A percentile compares a stretch with the other conserved stretches of the same genome.
phyloP scores from a whole-genome alignment of 140 eudicot species.

The Flaveria floridana region DNA sequence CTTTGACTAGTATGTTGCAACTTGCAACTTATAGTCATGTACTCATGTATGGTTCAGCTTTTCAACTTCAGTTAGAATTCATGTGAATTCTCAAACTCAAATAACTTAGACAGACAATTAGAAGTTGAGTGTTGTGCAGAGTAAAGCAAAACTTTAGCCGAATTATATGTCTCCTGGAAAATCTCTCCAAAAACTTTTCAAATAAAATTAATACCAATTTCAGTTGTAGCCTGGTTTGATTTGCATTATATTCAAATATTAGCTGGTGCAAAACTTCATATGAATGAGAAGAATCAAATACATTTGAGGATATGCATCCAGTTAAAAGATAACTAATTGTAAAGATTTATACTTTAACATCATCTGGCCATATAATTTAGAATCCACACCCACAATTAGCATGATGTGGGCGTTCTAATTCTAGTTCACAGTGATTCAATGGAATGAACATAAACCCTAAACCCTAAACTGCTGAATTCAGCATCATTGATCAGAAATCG shows the following conservation, averaged over 20 bases:
- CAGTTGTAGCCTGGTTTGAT: conserved; percentile 4
- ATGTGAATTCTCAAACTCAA: conserved; percentile 6
- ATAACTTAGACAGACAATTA: conserved; percentile 7
- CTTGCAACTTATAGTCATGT: too few species aligned
- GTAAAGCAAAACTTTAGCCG: background rate
- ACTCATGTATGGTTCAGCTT: background rate
- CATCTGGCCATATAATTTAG: background rate
- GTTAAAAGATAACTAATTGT: background rate
- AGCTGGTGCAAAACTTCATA: background rate
- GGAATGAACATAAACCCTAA: conserved; percentile 11
- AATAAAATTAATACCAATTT: background rate
- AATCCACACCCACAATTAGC: background rate
- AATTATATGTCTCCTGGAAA: background rate
- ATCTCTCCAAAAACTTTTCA: background rate
- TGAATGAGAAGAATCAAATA: conserved; percentile 2
- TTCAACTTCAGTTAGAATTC: background rate
- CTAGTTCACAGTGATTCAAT: background rate
- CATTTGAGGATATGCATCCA: conserved; percentile 8
- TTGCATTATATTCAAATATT: conserved; percentile 4
- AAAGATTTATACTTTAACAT: background rate
- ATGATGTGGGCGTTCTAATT: background rate
- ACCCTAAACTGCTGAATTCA: background rate
- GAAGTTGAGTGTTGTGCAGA: background rate
- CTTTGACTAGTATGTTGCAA: background rate
- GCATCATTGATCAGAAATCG: background rate